phyloP scores from a whole-genome alignment of 257 asterid genomes.

The Scutellaria barbata region DNA sequence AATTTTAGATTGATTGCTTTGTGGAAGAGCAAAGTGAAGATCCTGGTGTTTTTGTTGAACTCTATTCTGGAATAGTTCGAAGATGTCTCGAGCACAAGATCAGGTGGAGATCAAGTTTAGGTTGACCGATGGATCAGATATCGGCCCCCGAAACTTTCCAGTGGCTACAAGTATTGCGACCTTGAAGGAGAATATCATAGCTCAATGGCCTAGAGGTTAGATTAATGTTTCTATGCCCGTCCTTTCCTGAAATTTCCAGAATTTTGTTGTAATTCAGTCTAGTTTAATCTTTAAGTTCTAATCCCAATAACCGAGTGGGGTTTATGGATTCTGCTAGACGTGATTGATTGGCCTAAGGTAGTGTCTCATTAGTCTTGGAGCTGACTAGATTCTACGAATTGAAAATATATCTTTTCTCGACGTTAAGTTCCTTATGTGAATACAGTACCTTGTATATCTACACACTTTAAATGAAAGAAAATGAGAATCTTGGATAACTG shows the following conservation, averaged over 20 bases:
- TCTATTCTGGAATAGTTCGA: conserved; percentile 32
- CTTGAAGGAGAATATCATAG: conserved; percentile 83
- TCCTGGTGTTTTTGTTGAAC: conserved; percentile 39
- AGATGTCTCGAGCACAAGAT: conserved; percentile 76
- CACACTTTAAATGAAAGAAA: no score
- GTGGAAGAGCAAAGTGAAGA: conserved; percentile 44
- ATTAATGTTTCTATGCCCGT: conserved; percentile 22
- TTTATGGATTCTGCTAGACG: conserved; percentile 14
- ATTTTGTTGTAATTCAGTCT: conserved; percentile 1
- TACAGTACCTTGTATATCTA: no score
- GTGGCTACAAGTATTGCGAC: conserved; percentile 69
- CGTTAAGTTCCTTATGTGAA: no score
- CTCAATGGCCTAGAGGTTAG: conserved; percentile 96
- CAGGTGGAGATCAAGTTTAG: conserved; percentile 90
- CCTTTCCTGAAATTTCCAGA: neutral
- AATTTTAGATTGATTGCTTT: conserved; percentile 38
- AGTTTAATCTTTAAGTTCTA: conserved; percentile 3
- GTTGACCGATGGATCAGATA: conserved; percentile 86
- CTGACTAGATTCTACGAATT: neutral
- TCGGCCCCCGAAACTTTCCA: conserved; percentile 77
- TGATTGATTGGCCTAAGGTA: conserved; percentile 4
- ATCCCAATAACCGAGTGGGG: neutral
- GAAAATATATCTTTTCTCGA: no score
- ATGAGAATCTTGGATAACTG: no score
- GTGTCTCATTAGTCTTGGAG: conserved; percentile 13